Percentiles rank a stretch among this genome's conserved stretches.
These are phyloP conservation scores for Aphanomyces euteiches DNA, from an alignment of 352 stramenopile species.

Conservation along the genomic window DNA sequence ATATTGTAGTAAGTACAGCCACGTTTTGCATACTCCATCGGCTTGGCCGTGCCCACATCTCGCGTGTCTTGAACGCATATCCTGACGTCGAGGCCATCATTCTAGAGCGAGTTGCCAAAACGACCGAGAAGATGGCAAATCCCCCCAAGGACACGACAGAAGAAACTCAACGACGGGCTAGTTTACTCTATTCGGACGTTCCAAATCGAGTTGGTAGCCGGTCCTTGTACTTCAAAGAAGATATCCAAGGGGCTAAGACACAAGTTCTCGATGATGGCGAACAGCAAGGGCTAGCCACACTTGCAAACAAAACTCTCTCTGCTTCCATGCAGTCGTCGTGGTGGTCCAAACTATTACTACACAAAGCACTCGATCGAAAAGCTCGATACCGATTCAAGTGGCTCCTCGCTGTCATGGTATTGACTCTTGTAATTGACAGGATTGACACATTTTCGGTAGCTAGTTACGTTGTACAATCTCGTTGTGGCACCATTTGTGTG, in stretches of 20 bases:
- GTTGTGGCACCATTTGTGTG: not conserved
- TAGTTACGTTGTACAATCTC: slow-evolving; percentile 4
- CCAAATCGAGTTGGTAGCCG: not conserved
- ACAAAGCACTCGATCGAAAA: not conserved
- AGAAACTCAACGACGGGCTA: not conserved
- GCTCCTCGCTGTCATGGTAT: slow-evolving; percentile 3
- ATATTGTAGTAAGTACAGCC: slow-evolving; percentile 37
- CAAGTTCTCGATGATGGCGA: no score
- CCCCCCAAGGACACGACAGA: not conserved
- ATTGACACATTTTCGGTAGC: not conserved
- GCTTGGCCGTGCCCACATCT: slow-evolving; percentile 34
- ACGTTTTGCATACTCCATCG: slow-evolving; percentile 66
- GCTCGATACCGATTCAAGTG: not conserved
- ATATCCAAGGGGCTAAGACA: no score
- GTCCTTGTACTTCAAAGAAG: no score
- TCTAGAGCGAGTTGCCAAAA: slow-evolving; percentile 3
- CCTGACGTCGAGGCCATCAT: not conserved
- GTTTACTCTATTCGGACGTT: slow-evolving; percentile 1
- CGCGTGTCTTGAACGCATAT: slow-evolving; percentile 11
- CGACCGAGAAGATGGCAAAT: not conserved
- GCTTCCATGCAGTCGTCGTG: not conserved
- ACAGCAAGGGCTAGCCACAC: no score
- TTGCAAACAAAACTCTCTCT: not conserved
- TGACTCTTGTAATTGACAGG: not conserved
- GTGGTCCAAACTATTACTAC: not conserved